These are phyloP conservation scores for Hevea brasiliensis DNA, from an alignment of 345 rosid species.

Conservation along the genomic window DNA sequence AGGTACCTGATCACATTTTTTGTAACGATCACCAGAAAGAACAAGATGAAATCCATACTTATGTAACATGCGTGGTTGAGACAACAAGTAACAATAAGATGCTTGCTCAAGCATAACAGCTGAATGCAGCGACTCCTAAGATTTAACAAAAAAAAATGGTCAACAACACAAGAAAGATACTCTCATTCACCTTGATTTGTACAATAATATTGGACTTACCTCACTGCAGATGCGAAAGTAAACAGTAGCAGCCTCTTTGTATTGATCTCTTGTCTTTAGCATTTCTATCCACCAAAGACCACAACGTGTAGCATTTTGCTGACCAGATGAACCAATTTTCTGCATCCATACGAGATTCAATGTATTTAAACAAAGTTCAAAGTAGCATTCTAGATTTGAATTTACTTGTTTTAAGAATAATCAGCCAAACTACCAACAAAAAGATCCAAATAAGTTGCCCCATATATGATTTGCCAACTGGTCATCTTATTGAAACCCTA, in stretches of 20 bases:
- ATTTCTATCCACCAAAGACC: slow-evolving; percentile 99
- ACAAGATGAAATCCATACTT: slow-evolving; percentile 97
- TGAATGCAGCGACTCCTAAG: slow-evolving; percentile 82
- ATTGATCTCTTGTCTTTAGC: slow-evolving; percentile 79
- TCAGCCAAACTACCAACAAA: background rate
- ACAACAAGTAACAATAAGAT: slow-evolving; percentile 89
- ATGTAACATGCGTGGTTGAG: slow-evolving; percentile 86
- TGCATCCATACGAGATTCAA: slow-evolving; percentile 31
- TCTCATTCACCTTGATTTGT: background rate
- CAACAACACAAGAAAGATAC: slow-evolving; percentile 16
- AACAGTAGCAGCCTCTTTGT: slow-evolving; percentile 91
- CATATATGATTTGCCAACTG: background rate
- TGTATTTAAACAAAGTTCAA: background rate
- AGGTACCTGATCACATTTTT: slow-evolving; percentile 90
- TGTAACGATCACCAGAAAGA: slow-evolving; percentile 94
- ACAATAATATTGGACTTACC: slow-evolving; percentile 46
- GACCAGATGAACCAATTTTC: slow-evolving; percentile 79
- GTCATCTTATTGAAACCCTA: background rate
- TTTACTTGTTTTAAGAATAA: background rate
- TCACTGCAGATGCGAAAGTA: slow-evolving; percentile 93
- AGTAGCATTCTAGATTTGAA: background rate
- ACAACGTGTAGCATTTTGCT: slow-evolving; percentile 82
- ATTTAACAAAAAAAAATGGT: slow-evolving; percentile 21
- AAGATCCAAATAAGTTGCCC: background rate
- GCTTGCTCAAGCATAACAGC: slow-evolving; percentile 99